Evolutionary conservation across 495 filamentous ascomycete genomes (phyloP), one percentile per base, ranked within the genome.

Genomic region (Penicillium waksmanii): DNA sequence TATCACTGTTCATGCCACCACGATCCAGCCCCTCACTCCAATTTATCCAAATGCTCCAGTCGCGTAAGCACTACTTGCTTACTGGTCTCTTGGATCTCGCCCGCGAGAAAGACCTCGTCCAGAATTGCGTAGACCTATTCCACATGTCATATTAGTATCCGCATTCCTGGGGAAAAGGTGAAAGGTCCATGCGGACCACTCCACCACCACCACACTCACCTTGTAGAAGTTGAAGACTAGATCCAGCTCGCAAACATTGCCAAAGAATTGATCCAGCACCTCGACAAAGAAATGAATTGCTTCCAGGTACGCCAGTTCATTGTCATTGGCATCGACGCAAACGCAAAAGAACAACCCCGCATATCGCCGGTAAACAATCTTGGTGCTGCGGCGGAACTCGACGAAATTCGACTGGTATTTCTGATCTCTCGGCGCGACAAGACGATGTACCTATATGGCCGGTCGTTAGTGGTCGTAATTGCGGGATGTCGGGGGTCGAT

Each of bases 381-480:
- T 97, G 64, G 70, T 94, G 87, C 84, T 92, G 52, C 73, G 67
- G 49, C 80, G 80, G 74, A 90, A 89, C 80, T 98, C 95, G 77
- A 98, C 95, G 71, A 98, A 98, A 79, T 98, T 98, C 71, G 91
- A 96, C 73, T 98, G 95, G 79, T 98, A 96, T 76, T 98, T 98
- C 76, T 98, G 95, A 75, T 98, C 95, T 66, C 95, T 88, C 10
- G 95, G 95, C 4, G 95, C 95, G 53, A 98, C 92, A 58, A 98
- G 91, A 59, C 95, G 93, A 84, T 98, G 95, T 70, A 97, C 89
- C 90, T 94, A 59, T 54, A 52, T 1, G 42, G 51, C 49, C 38
- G 23, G 54, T 36, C 46, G 46, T 38, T 15, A 43, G 51, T 56
- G 50, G 35, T 53, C 33, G 34, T 61, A 53, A 17, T 38, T 38